A percentile compares a stretch with the other conserved stretches of the same genome.
phyloP scores from a whole-genome alignment of 768 basidiomycete genomes.

The Trametes gibbosa region DNA sequence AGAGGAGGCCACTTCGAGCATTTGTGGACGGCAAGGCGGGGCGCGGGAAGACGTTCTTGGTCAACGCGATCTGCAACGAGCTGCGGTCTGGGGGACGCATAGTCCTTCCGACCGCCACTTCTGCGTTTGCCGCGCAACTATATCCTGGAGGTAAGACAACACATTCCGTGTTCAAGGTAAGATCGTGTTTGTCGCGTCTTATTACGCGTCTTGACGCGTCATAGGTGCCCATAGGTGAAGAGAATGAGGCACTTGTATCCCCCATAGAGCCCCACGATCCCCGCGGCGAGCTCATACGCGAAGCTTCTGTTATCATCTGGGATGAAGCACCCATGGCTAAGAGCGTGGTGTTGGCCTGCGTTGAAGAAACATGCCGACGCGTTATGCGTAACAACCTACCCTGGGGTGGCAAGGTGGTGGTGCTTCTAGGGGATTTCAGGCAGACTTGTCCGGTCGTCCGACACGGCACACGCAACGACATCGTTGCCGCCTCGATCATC shows the following conservation, averaged over 20 bases:
- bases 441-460: slow-evolving; percentile 40
- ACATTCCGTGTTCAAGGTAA: slow-evolving; percentile 39
- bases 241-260: slow-evolving; percentile 32
- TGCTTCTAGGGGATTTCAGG: slow-evolving; percentile 40
- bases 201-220: not conserved
- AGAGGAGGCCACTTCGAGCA: slow-evolving; percentile 17
- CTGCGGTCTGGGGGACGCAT: slow-evolving; percentile 30
- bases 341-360: slow-evolving; percentile 31
- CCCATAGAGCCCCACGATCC: slow-evolving; percentile 28
- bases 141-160: slow-evolving; percentile 38
- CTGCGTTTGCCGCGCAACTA: slow-evolving; percentile 40
- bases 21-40: slow-evolving; percentile 43
- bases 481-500: slow-evolving; percentile 37
- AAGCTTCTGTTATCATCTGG: slow-evolving; percentile 35
- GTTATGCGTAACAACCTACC: slow-evolving; percentile 29
- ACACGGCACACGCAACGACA: slow-evolving; percentile 27
- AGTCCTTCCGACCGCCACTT: slow-evolving; percentile 36
- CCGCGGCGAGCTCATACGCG: slow-evolving; percentile 33
- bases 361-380: slow-evolving; percentile 33
- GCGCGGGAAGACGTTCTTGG: slow-evolving; percentile 39
- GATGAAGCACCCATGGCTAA: slow-evolving; percentile 46
- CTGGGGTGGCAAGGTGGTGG: slow-evolving; percentile 38
- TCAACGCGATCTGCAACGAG: slow-evolving; percentile 34
- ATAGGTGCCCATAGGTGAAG: slow-evolving; percentile 36
- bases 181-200: not conserved